Base-by-base conservation (phyloP, 345 rosid species). In the Chamaenerion angustifolium region DNA sequence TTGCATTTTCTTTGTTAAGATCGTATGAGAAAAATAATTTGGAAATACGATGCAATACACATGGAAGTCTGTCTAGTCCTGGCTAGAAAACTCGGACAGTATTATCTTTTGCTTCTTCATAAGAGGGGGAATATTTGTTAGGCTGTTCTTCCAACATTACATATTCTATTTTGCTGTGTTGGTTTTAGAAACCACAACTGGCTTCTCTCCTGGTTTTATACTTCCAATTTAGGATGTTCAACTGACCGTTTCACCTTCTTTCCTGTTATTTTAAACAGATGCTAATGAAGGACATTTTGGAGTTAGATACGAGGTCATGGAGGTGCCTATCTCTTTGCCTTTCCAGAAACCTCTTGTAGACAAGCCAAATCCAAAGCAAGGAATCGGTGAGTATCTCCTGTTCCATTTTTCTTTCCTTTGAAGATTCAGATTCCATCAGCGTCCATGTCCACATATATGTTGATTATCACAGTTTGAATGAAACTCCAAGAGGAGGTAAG, bases 301-400 rank as follows among this genome's bases (percentile, higher is more conserved):
- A 51, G 95, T 87, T 10, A 72, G 86, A 54, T 92, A 87, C 17
- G 90, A 92, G 51, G 89, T 87, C 54, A 78, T 56, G 59, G 98
- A 92, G 60, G 61, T 78, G 43, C 96, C 98, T 0, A 65, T 87
- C 47, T 40, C 77, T 31, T 64, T 92, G 56, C 88, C 96, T 63
- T 80, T 74, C 66, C 96, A 82, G 68, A 92, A 82, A 67, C 98
- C 79, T 74, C 82, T 60, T 6, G 60, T 71, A 3, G 93, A 84
- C 71, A 92, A 82, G 67, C 98, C 98, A 15, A 92, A 87, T 68
- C 98, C 98, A 40, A 87, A 82, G 69, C 98, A 92, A 71, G 96
- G 98, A 77, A 72, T 87, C 6, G 98, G 98, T 92, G 65, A 68
- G 78, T 61, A 48, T 51, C 19, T 41, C 27, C 41, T 56, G 60